Evolutionary conservation across 768 basidiomycete genomes (phyloP), one percentile per base, ranked within the genome.

Genomic region (Russula virescens): DNA sequence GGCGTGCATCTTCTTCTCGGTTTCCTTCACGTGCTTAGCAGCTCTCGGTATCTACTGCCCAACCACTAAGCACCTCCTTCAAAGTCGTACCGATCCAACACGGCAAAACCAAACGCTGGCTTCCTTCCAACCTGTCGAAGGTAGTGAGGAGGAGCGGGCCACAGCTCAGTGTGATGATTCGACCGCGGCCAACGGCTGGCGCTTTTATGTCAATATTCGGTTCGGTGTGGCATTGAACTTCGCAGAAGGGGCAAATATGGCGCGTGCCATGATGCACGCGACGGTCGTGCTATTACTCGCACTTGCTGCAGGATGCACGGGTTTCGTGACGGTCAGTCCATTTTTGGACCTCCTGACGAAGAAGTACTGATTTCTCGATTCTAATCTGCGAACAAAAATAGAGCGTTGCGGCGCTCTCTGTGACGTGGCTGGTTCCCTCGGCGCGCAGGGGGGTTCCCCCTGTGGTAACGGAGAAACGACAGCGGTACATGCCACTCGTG

Each of bases 361-460:
- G n/a, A 2, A 16, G 40, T 18, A 7, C 10, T 2, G 4, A n/a
- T n/a, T 34, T 26, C 31, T 31, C 3, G 8, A n/a, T n/a, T n/a
- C n/a, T 49, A 13, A 59, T 42, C 26, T 26, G 7, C 40, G 31
- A 25, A 34, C 10, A n/a, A n/a, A n/a, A 25, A 43, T 54, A 63
- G 66, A 67, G 66, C 43, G 16, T 67, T 5, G 21, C 53, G 9
- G 60, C 54, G 3, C 42, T 67, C 1, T 56, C 50, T 8, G 16
- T 66, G 45, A 51, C 65, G 26, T 65, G 54, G 58, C 57, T 67
- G 10, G 47, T 66, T 21, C 65, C 65, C 40, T 51, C 62, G 14
- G 9, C 47, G 7, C 54, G 58, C 14, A 23, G 25, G 34, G 31
- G 25, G 34, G 31, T 23, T 8, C 54, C 31, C 26, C 63, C 60